Base-by-base conservation (phyloP, 768 basidiomycete species). In the Russula emetica region DNA sequence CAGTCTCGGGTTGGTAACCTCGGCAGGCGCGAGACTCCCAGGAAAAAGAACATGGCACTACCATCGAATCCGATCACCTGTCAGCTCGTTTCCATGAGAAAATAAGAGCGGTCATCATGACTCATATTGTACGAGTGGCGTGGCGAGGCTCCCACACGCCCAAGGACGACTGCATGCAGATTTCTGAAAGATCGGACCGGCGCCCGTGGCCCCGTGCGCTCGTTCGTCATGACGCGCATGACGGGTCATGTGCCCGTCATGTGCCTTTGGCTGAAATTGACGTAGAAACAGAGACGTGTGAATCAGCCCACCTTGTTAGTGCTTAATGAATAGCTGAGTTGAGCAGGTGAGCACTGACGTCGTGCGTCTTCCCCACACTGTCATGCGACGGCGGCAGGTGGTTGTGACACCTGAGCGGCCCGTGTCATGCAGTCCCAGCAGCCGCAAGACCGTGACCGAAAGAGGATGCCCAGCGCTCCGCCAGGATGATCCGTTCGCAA, bases 1-100 rank as follows among this genome's bases (percentile, higher is more conserved):
- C 14, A 2, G 26, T 45, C 44, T 40, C 36, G 22, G 49, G 56
- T 38, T 30, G 34, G 55, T 47, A 57, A 52, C 32, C 49, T 34
- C 45, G 47, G 55, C 64, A 24, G 49, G 53, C 49, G 59, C 64
- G 51, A 61, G 40, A 34, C 55, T 34, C 54, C 42, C 54, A 28
- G 59, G 28, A 14, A 20, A 50, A 26, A 47, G 30, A 8, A 54
- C 22, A 51, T 36, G 53, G 57, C 40, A 36, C 8, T 30, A 36
- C 38, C 55, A 54, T 40, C 26, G 42, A 28, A 24, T n/a, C 24
- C 63, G 55, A 60, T 64, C 63, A 64, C 24, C 64, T 52, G 64
- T 61, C 58, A 64, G 45, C 45, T 24, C 36, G 49, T 61, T 45
- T 56, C 64, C 64, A 61, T 49, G 60, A 55, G 63, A 64, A 64